Conservation (phyloP, 164 flowering plant species). For the grape (Vitis vinifera) region ASM3070453v1 NC_081808.1:25858501-25859000, state of each 20-base stretch:
- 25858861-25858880: conserved; percentile 77
- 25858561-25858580: conserved; percentile 86
- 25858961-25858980: conserved; percentile 40
- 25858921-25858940: conserved; percentile 99
- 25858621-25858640: conserved; percentile 73
- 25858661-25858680: neutral
- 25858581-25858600: conserved; percentile 94
- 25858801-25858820: neutral
- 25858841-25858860: conserved; percentile 87
- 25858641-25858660: neutral
- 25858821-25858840: conserved; percentile 22
- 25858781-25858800: neutral
- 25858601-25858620: conserved; percentile 87
- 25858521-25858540: conserved; percentile 81
- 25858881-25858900: conserved; percentile 94
- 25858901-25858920: conserved; percentile 96
- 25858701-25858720: neutral
- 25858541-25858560: conserved; percentile 95
- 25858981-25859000: conserved; percentile 14
- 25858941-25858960: conserved; percentile 95
- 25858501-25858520: neutral
- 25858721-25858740: neutral
- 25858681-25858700: neutral
- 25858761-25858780: neutral
- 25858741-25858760: neutral